Evolutionary conservation across 192 early-diverging fungal genomes (phyloP), one percentile per base, ranked within the genome.

Genomic region (Coemansia sp.): DNA sequence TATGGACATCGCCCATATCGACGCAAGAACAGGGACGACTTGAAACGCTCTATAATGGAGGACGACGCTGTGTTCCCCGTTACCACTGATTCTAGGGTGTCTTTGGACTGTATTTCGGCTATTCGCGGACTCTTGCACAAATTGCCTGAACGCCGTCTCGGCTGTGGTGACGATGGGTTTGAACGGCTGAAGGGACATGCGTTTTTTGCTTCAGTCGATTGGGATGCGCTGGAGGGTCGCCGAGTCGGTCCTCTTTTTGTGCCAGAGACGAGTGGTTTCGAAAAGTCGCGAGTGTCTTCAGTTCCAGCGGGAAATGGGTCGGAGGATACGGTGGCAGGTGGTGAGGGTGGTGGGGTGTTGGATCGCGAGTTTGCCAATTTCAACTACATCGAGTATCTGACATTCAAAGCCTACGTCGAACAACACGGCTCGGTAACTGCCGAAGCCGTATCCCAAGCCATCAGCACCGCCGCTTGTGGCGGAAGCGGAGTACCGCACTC

Each of bases 121-220:
- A 85, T 93, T 68, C 77, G 86, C 60, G 86, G 86, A 72, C 85
- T 95, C 20, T 74, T 94, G 26, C 85, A 87, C 26, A 82, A 88
- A 2, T 87, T 93, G 59, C 83, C 91, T 0, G 61, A 28, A 2
- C 82, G 90, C 25, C 80, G 96, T 0, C 83, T 98, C 13, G 96
- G 96, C 20, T 75, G 82, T 39, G 88, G 88, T 3, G 70, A 79
- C 10, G 85, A 89, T 11, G 95, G 96, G 2, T 73, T 87, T 20
- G 77, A 82, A 43, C 70, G 76, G 3, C 71, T 98, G 8, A 83
- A 83, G 45, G 69, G 58, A 7, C 94, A 96, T 67, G 85, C 94
- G n/a, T 96, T 89, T 79, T 92, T 98, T 41, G 73, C 77, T 10
- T 75, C 75, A 6, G 79, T 91, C 38, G 89, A 93, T 18, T 98